Evolutionary conservation across 441 rosid genomes (phyloP).

Genomic region (Eruca vesicaria): DNA sequence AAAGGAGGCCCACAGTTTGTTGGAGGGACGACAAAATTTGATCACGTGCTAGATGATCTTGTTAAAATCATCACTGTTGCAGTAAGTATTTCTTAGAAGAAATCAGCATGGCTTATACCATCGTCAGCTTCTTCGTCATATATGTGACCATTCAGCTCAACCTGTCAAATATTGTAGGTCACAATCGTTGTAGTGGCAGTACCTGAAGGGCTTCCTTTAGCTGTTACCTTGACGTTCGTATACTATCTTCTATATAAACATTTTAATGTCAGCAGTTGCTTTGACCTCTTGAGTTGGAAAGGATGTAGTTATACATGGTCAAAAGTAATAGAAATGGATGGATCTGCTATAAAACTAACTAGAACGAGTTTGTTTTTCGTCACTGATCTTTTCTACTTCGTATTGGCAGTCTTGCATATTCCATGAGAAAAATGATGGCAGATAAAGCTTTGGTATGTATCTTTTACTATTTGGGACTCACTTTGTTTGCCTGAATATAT

Average conservation of each 20-base stretch:
- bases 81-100: conserved; percentile 45
- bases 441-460: conserved; percentile 92
- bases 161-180: conserved; percentile 53
- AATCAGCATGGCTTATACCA: conserved; percentile 13
- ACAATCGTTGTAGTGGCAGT: conserved; percentile 99
- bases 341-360: neutral
- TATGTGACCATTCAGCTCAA: conserved; percentile 20
- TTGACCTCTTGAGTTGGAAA: neutral
- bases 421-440: conserved; percentile 58
- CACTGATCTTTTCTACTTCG: conserved; percentile 9
- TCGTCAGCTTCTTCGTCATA: conserved; percentile 5
- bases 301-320: neutral
- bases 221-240: conserved; percentile 94
- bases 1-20: conserved; percentile 49
- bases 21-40: conserved; percentile 58
- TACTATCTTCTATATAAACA: neutral
- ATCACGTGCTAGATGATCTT: conserved; percentile 68
- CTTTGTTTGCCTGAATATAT: neutral
- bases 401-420: conserved; percentile 69
- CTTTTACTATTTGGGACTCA: neutral
- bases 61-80: conserved; percentile 83
- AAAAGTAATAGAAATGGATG: neutral
- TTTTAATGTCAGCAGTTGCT: neutral
- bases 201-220: conserved; percentile 98
- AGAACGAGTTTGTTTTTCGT: neutral